Percentiles rank a stretch among this genome's conserved stretches.
These are phyloP conservation scores for Xerocomellus amylosporus DNA, from an alignment of 768 basidiomycete species.

Conservation along the genomic window DNA sequence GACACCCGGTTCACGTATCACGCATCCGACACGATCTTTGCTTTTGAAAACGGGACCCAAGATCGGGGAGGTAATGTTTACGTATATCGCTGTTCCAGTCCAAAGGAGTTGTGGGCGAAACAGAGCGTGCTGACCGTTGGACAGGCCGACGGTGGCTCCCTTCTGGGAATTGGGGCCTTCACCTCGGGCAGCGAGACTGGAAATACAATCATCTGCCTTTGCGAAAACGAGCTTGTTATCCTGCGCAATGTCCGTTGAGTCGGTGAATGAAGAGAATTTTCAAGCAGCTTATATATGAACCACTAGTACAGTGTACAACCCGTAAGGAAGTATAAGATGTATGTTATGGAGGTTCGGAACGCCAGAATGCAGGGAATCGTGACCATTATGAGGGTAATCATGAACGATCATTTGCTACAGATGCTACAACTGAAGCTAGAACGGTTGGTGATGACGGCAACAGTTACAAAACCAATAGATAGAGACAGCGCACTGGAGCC, in stretches of 20 bases:
- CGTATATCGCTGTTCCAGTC: constrained; percentile 63
- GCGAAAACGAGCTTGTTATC: constrained; percentile 72
- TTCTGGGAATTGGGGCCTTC: constrained; percentile 72
- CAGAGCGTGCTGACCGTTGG: constrained; percentile 80
- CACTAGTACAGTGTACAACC: constrained; percentile 34
- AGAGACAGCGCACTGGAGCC: constrained; percentile 26
- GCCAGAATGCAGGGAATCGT: constrained; percentile 27
- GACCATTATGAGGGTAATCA: constrained; percentile 36
- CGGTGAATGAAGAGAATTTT: constrained; percentile 8
- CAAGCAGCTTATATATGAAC: constrained; percentile 20
- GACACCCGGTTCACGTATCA: constrained; percentile 89
- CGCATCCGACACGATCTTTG: constrained; percentile 55
- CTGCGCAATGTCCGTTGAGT: constrained; percentile 41
- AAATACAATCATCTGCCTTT: constrained; percentile 61
- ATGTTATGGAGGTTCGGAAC: constrained; percentile 32
- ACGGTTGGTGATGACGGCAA: constrained; percentile 29
- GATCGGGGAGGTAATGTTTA: constrained; percentile 81
- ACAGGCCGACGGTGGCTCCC: constrained; percentile 64
- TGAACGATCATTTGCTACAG: constrained; percentile 34
- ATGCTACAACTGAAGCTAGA: constrained; percentile 30
- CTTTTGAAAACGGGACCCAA: constrained; percentile 76
- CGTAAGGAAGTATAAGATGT: constrained; percentile 38
- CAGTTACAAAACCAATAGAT: constrained; percentile 34
- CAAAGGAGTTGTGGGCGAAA: constrained; percentile 61
- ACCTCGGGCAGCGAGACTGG: constrained; percentile 29